These are phyloP conservation scores for Ochromonadaceae sp. DNA, from an alignment of 352 stramenopile genomes.

Conservation along the genomic window DNA sequence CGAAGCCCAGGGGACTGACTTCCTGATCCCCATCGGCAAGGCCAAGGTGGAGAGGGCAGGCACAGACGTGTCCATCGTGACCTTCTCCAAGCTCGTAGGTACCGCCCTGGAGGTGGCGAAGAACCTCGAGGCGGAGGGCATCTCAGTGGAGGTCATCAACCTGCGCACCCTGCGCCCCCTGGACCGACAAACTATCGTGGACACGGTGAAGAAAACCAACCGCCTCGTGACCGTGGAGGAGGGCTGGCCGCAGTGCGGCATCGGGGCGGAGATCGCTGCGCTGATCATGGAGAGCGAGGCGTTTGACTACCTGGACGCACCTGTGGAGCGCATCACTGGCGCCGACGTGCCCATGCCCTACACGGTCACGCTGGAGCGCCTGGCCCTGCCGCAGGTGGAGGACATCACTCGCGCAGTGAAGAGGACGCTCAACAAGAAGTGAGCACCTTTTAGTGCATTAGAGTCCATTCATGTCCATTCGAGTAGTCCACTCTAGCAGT, in stretches of 20 bases:
- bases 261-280: conserved; percentile 91
- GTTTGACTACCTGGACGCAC: conserved; percentile 98
- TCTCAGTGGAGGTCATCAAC: conserved; percentile 85
- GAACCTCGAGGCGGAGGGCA: conserved; percentile 75
- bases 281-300: conserved; percentile 90
- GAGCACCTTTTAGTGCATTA: too few species aligned
- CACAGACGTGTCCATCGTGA: conserved; percentile 92
- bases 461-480: too few species aligned
- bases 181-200: conserved; percentile 88
- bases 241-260: conserved; percentile 79
- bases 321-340: conserved; percentile 86
- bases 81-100: conserved; percentile 91
- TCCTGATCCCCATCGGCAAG: conserved; percentile 92
- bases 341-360: conserved; percentile 98
- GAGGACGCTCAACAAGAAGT: conserved; percentile 46
- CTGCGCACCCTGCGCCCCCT: conserved; percentile 82
- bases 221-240: conserved; percentile 92
- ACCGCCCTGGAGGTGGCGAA: conserved; percentile 86
- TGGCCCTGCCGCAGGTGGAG: conserved; percentile 78
- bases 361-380: conserved; percentile 82
- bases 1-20: conserved; percentile 90
- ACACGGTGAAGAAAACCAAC: conserved; percentile 95
- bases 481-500: too few species aligned
- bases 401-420: conserved; percentile 82
- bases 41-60: conserved; percentile 82